Evolutionary conservation across 208 protist species (phyloP), one percentile per base, ranked within the genome.

Genomic region (Cochliopodium minus): DNA sequence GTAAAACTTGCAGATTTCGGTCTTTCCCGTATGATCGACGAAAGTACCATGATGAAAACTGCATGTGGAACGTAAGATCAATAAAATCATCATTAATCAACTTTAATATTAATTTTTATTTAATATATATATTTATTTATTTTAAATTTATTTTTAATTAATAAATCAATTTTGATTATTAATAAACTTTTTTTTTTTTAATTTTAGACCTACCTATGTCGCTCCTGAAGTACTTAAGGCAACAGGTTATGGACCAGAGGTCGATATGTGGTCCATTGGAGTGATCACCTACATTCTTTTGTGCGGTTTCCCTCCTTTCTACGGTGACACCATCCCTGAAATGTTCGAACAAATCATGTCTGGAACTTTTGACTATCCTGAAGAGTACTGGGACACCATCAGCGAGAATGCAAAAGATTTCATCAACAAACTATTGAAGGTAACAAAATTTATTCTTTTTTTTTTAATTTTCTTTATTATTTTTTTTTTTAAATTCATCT

Each of bases 221-320:
- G 87, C 90, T 1, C 90, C 90, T 22, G 90, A 96, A 62, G 90
- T 95, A 42, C 62, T 94, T 13, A 71, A 86, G 45, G 81, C 75
- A 57, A 75, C 80, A 70, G 78, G 73, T 1, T 96, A 96, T 70
- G 87, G 86, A 39, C 59, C 86, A 4, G 85, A 88, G 62, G 94
- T 88, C 65, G 91, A 96, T 59, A 95, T 89, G 91, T 96, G 91
- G 90, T 91, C 85, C 7, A 82, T 96, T 0, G 91, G 91, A 22
- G 85, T 95, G 2, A 93, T 96, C 60, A 89, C 93, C 82, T 96
- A 90, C 70, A 88, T 94, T 66, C 92, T 94, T 88, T 62, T 94
- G 4, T 80, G 73, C 43, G 79, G 79, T 4, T 71, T 71, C 29
- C 62, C 53, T 38, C 66, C 66, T 23, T 71, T 71, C 29, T 71